A percentile compares a stretch with the other conserved stretches of the same genome.
Evolutionary conservation across 1,139 yeast species (phyloP).

Genomic region (Lodderomyces parapsilosis): DNA sequence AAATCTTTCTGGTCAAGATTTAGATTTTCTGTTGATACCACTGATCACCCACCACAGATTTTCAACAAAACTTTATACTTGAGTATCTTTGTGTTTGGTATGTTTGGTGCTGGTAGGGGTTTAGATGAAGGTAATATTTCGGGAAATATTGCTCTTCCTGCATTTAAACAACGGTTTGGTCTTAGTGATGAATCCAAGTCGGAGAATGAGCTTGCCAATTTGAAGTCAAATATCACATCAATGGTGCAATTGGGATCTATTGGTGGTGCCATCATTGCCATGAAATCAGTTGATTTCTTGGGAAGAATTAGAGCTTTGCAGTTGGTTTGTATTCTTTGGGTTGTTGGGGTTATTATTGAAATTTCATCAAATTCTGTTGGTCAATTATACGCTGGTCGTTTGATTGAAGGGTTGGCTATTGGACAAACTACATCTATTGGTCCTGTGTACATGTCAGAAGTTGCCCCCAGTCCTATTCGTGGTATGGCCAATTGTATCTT

Average conservation of each 20-base stretch:
- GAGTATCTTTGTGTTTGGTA: constrained; percentile 53
- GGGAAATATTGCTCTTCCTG: constrained; percentile 16
- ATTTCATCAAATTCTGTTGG: constrained; percentile 43
- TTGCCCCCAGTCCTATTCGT: constrained; percentile 52
- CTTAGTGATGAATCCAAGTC: constrained; percentile 39
- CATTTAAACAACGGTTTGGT: constrained; percentile 47
- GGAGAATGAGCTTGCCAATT: constrained; percentile 38
- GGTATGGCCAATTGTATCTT: constrained; percentile 51
- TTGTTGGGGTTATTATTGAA: constrained; percentile 49
- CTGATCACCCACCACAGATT: constrained; percentile 48
- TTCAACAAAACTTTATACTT: constrained; percentile 46
- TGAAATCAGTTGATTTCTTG: constrained; percentile 44
- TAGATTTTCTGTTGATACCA: constrained; percentile 14
- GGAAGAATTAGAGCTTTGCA: constrained; percentile 57
- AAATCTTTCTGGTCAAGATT: not conserved
- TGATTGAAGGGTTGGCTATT: constrained; percentile 53
- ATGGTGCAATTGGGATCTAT: constrained; percentile 65
- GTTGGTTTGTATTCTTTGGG: constrained; percentile 42
- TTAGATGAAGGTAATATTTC: constrained; percentile 52
- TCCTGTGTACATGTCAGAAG: constrained; percentile 49
- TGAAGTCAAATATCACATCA: constrained; percentile 54
- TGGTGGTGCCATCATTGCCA: constrained; percentile 55
- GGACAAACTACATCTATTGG: constrained; percentile 62
- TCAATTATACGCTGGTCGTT: constrained; percentile 54
- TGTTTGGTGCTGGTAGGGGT: constrained; percentile 61